Evolutionary conservation across 805 yeast species (phyloP), one percentile per base, ranked within the genome.

Genomic region (Kluyveromyces dobzhanskii): DNA sequence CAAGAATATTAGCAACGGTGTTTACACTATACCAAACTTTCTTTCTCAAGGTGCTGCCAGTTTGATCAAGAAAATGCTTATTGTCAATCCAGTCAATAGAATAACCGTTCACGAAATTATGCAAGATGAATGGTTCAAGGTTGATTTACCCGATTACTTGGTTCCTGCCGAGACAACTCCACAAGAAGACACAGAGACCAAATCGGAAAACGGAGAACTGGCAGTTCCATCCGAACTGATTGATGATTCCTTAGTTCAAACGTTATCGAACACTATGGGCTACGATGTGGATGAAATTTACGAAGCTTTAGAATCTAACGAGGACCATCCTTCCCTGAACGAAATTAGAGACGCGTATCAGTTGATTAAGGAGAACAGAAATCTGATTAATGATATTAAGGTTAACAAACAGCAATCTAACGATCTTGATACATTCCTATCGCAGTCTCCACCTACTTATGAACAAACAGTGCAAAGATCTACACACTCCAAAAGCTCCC

Each of bases 91-190:
- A 26, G 69, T 88, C 56, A 86, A 87, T 57, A 77, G 97, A 66
- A 88, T 90, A 44, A 87, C 96, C 10, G 85, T 90, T 34, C 85
- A 79, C 54, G 95, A 85, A 57, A 85, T 90, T 33, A 78, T 87
- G 80, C 82, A 86, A 54, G 96, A 90, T 58, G 88, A 84, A 46
- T 88, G 97, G 97, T 88, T 88, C 64, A 79, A 76, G 48, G 76
- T 75, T 9, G 86, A 76, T 39, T 75, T 90, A 46, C 85, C 90
- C 23, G 86, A 80, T 24, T 85, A 86, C 55, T 70, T 88, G 44
- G 65, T 80, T 39, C 85, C 92, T 4, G 53, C 49, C 4, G 52
- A 52, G 17, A 42, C 50, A 29, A 47, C 49, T 35, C 33, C 35
- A 10, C 50, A 42, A 23, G 50, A 58, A 59, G 41, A 48, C 33